Conservation (phyloP, 371 early-diverging fungal genomes). For the Rhizopus arrhizus region DNA sequence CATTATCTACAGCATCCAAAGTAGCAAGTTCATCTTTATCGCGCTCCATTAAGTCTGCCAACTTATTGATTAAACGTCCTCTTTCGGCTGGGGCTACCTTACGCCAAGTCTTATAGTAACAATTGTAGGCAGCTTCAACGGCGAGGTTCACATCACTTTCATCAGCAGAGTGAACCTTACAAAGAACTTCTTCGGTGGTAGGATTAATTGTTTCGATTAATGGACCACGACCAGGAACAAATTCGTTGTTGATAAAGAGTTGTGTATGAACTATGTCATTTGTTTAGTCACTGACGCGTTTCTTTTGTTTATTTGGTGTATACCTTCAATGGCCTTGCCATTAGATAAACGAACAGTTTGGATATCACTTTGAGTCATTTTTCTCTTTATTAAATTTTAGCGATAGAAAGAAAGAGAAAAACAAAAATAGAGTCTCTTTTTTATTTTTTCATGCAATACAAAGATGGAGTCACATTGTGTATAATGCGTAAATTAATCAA, state of each 20-base stretch:
- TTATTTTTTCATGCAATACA: neutral
- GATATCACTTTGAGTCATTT: slow-evolving; percentile 29
- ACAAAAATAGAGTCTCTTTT: no score
- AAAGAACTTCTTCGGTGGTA: slow-evolving; percentile 71
- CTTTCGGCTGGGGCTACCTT: slow-evolving; percentile 59
- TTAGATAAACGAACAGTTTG: slow-evolving; percentile 26
- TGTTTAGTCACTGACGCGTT: neutral
- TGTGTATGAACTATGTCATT: slow-evolving; percentile 41
- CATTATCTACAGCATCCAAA: slow-evolving; percentile 84
- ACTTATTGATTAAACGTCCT: slow-evolving; percentile 48
- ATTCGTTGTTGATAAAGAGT: slow-evolving; percentile 78
- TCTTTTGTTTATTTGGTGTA: neutral
- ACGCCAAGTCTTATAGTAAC: slow-evolving; percentile 71
- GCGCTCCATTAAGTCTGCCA: slow-evolving; percentile 77
- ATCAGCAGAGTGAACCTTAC: slow-evolving; percentile 71
- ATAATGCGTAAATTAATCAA: no score
- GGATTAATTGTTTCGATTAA: slow-evolving; percentile 67
- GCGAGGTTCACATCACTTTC: slow-evolving; percentile 77
- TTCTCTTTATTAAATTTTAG: neutral
- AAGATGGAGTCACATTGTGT: neutral
- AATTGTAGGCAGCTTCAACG: slow-evolving; percentile 71
- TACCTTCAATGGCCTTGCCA: slow-evolving; percentile 28
- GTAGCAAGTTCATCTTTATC: slow-evolving; percentile 72
- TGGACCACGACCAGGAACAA: slow-evolving; percentile 66
- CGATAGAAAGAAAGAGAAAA: neutral